phyloP scores from a whole-genome alignment of 208 protist genomes.

The Entamoeba invadens region DNA sequence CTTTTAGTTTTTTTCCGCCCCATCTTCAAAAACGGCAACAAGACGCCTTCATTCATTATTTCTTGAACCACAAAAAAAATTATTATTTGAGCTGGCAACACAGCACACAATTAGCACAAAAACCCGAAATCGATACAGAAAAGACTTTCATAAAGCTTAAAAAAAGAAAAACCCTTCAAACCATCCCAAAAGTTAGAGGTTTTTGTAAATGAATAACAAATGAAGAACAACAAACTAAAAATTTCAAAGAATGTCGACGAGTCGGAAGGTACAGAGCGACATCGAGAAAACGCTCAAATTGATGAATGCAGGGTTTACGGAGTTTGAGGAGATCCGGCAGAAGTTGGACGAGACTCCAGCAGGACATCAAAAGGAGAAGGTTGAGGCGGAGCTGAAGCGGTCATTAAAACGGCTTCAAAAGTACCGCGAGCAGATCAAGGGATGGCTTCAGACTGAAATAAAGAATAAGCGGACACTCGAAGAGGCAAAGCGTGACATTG shows the following conservation, averaged over 20 bases:
- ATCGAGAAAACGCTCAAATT: background rate
- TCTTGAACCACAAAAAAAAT: too few species aligned
- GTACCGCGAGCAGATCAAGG: slow-evolving; percentile 15
- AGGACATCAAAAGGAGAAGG: background rate
- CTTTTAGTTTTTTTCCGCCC: too few species aligned
- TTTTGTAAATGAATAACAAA: too few species aligned
- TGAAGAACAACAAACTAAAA: too few species aligned
- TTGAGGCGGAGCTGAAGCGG: slow-evolving; percentile 17
- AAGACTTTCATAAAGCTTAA: too few species aligned
- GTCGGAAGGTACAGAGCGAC: background rate
- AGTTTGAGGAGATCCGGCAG: slow-evolving; percentile 5
- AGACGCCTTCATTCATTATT: too few species aligned
- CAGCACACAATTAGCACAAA: too few species aligned
- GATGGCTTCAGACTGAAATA: slow-evolving; percentile 16
- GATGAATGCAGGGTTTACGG: background rate
- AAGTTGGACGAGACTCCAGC: background rate
- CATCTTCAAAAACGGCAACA: too few species aligned
- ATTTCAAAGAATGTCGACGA: background rate
- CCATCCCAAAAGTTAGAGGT: too few species aligned
- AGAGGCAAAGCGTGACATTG: background rate
- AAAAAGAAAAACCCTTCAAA: too few species aligned
- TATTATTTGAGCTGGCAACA: too few species aligned
- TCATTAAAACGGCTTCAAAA: slow-evolving; percentile 22
- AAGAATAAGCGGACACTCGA: slow-evolving; percentile 5
- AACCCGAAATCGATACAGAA: too few species aligned